A percentile compares a stretch with the other conserved stretches of the same genome.
phyloP scores from a whole-genome alignment of 2,329 filamentous ascomycete species.

The Dothiorella sarmentorum region DNA sequence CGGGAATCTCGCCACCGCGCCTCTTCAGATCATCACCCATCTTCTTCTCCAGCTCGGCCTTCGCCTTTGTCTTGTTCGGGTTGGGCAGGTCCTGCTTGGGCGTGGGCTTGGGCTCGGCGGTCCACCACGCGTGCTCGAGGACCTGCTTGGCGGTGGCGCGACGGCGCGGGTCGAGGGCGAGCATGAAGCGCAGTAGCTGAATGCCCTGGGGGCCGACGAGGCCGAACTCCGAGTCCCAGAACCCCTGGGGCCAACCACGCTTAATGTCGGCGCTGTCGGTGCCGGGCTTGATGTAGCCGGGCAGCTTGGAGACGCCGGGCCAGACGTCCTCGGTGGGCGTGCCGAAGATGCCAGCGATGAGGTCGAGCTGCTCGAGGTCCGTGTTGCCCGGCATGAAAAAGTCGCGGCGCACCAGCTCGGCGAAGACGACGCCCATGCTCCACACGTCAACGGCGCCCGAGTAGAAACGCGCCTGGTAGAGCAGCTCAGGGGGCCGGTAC shows the following conservation, averaged over 20 bases:
- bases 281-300: constrained; percentile 72
- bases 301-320: constrained; percentile 81
- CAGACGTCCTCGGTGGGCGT: constrained; percentile 92
- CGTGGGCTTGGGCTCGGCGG: constrained; percentile 76
- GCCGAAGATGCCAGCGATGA: constrained; percentile 82
- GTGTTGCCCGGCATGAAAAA: constrained; percentile 81
- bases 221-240: constrained; percentile 74
- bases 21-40: constrained; percentile 80
- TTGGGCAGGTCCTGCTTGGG: constrained; percentile 72
- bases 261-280: constrained; percentile 47
- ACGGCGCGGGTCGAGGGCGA: constrained; percentile 81
- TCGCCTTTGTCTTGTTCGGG: constrained; percentile 59
- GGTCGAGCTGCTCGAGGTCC: constrained; percentile 79
- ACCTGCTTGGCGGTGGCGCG: constrained; percentile 74
- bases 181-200: constrained; percentile 81
- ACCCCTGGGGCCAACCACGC: constrained; percentile 57
- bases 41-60: constrained; percentile 53
- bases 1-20: constrained; percentile 67
- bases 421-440: constrained; percentile 90
- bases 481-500: constrained; percentile 91
- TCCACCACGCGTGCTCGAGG: constrained; percentile 84
- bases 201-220: constrained; percentile 79
- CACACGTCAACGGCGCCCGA: constrained; percentile 89
- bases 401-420: constrained; percentile 78
- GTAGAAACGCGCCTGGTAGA: constrained; percentile 88